Conservation (phyloP, 2,329 filamentous ascomycete genomes). For the Aspergillus sp. region DNA sequence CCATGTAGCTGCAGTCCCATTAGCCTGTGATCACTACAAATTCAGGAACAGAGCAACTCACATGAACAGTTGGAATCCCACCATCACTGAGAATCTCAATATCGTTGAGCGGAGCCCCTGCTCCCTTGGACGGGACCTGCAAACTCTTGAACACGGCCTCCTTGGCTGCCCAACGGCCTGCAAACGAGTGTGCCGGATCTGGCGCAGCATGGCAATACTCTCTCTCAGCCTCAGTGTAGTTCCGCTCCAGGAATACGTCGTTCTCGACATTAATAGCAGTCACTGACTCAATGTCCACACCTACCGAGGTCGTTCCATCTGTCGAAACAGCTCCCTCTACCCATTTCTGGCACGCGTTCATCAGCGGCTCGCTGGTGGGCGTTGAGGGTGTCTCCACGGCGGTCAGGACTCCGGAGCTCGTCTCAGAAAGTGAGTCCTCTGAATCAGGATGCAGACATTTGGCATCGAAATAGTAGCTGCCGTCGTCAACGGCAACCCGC, state of each 20-base stretch:
- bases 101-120: not conserved
- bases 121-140: not conserved
- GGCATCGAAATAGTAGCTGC: not conserved
- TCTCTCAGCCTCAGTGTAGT: not conserved
- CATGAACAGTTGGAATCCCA: not conserved
- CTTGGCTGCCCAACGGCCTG: not conserved
- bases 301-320: not conserved
- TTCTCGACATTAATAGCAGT: not conserved
- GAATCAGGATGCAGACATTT: not conserved
- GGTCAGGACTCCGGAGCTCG: not conserved
- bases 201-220: not conserved
- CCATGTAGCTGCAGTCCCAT: not conserved
- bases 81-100: not conserved
- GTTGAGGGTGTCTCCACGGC: not conserved
- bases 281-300: not conserved
- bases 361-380: not conserved
- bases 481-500: not conserved
- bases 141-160: not conserved
- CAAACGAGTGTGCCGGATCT: not conserved
- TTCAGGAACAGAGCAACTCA: not conserved
- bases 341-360: not conserved
- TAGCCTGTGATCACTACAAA: not conserved
- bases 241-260: not conserved
- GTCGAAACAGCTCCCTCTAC: not conserved
- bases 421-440: not conserved